Conservation (phyloP, 1,284 basidiomycete species). For the Sphaerobolus stellatus region DNA sequence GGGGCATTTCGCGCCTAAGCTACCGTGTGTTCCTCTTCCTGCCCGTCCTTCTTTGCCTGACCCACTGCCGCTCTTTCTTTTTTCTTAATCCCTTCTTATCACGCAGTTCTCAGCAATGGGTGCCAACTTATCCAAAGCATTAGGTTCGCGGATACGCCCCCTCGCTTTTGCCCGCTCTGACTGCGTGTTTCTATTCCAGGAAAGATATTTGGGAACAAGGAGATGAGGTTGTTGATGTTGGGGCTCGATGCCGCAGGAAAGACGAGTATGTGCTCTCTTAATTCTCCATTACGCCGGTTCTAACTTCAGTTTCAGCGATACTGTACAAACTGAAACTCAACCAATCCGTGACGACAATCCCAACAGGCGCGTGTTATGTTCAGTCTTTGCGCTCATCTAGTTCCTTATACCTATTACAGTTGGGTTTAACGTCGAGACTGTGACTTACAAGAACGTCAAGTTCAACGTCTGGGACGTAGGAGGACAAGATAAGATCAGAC, state of each 20-base stretch:
- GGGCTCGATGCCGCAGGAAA: constrained; percentile 96
- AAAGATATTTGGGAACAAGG: constrained; percentile 61
- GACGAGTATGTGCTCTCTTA: constrained; percentile 59
- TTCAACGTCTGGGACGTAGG: constrained; percentile 99
- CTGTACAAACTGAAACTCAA: constrained; percentile 99
- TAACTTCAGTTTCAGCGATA: constrained; percentile 64
- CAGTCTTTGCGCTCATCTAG: constrained; percentile 15
- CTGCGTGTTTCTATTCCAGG: constrained; percentile 24
- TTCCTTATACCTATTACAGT: constrained; percentile 40
- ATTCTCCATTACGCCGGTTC: background rate
- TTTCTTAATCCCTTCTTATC: too few relatives aligned
- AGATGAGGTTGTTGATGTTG: constrained; percentile 70
- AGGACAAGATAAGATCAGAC: constrained; percentile 98
- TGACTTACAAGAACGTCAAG: constrained; percentile 99
- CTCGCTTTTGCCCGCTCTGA: background rate
- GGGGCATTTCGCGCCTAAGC: constrained; percentile 2
- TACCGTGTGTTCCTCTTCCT: background rate
- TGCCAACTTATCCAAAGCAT: constrained; percentile 38
- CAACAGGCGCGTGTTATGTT: constrained; percentile 46
- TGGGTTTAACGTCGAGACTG: constrained; percentile 99
- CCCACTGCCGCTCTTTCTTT: constrained; percentile 19
- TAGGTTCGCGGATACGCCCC: constrained; percentile 23
- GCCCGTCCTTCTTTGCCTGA: constrained; percentile 12
- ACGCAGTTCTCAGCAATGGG: constrained; percentile 36
- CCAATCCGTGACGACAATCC: constrained; percentile 98